Percentiles rank a stretch among this genome's conserved stretches.
Conservation (phyloP, 2,329 filamentous ascomycete species). For the Xylaria digitata region DNA sequence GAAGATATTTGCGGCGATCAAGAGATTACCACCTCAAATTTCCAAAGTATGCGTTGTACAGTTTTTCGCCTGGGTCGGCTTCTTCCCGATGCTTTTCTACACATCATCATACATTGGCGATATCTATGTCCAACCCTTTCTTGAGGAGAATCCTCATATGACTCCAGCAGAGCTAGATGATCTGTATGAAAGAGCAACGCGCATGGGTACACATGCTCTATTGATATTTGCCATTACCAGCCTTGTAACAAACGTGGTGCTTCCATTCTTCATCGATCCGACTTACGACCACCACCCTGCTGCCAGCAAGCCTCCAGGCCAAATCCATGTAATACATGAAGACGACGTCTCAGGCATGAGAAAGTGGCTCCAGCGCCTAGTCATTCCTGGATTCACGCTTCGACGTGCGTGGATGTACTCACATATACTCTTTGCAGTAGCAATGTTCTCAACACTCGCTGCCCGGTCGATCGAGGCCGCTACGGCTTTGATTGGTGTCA, state of each 20-base stretch:
- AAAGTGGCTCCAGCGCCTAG: conserved; percentile 68
- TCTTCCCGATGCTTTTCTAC: conserved; percentile 96
- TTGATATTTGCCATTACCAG: conserved; percentile 90
- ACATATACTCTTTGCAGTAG: conserved; percentile 82
- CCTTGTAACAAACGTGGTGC: conserved; percentile 80
- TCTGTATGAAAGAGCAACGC: conserved; percentile 85
- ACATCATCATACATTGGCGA: conserved; percentile 94
- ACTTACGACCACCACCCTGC: conserved; percentile 70
- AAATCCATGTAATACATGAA: conserved; percentile 40
- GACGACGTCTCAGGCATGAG: conserved; percentile 52
- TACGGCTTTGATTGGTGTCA: conserved; percentile 80
- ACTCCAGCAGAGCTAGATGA: conserved; percentile 78
- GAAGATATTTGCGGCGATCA: conserved; percentile 80
- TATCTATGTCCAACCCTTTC: conserved; percentile 87
- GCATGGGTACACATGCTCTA: conserved; percentile 88
- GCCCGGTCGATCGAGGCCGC: conserved; percentile 77
- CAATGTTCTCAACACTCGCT: conserved; percentile 86
- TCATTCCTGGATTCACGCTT: conserved; percentile 86
- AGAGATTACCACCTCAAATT: conserved; percentile 83
- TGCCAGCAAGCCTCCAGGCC: conserved; percentile 49
- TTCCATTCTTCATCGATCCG: conserved; percentile 87
- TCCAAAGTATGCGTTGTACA: conserved; percentile 84
- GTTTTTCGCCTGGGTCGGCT: conserved; percentile 91
- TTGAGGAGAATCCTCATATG: conserved; percentile 82
- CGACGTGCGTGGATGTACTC: conserved; percentile 88